These are phyloP conservation scores for Boletus pseudopeckii DNA, from an alignment of 768 basidiomycete species.

Conservation along the genomic window DNA sequence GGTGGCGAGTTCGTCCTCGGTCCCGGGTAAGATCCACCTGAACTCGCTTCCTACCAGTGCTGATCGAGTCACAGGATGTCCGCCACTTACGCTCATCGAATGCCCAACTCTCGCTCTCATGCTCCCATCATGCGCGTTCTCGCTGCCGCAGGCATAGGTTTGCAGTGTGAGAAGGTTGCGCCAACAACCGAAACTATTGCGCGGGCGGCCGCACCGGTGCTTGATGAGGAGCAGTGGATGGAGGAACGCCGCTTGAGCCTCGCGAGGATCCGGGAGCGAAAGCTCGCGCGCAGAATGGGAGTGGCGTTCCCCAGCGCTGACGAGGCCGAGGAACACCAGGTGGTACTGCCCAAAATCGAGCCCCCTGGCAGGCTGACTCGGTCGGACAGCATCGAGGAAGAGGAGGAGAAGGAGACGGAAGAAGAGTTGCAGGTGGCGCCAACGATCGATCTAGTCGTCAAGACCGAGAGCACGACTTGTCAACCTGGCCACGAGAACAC, in stretches of 20 bases:
- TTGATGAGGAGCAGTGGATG: constrained; percentile 36
- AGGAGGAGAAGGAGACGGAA: constrained; percentile 23
- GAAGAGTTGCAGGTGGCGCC: constrained; percentile 2
- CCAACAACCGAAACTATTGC: constrained; percentile 1
- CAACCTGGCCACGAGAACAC: constrained; percentile 4
- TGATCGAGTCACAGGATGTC: constrained; percentile 42
- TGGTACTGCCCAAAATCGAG: constrained; percentile 19
- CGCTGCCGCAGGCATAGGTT: constrained; percentile 50
- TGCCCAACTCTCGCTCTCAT: constrained; percentile 74
- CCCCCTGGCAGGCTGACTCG: constrained; percentile 24
- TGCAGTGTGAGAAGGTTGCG: constrained; percentile 23
- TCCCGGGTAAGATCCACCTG: constrained; percentile 50
- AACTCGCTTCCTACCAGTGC: not conserved
- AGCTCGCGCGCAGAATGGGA: constrained; percentile 32
- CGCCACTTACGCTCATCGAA: constrained; percentile 78
- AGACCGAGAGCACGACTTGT: not conserved
- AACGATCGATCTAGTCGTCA: not conserved
- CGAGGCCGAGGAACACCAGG: constrained; percentile 13
- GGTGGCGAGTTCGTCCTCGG: constrained; percentile 88
- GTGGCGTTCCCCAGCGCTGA: constrained; percentile 17
- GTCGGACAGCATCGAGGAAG: constrained; percentile 34
- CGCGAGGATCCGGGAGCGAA: constrained; percentile 31
- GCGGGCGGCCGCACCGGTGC: constrained; percentile 3
- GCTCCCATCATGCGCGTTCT: constrained; percentile 70
- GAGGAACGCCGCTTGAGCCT: constrained; percentile 34